Evolutionary conservation across 2,329 filamentous ascomycete genomes (phyloP), one percentile per base, ranked within the genome.

Genomic region (Aspergillus texensis): DNA sequence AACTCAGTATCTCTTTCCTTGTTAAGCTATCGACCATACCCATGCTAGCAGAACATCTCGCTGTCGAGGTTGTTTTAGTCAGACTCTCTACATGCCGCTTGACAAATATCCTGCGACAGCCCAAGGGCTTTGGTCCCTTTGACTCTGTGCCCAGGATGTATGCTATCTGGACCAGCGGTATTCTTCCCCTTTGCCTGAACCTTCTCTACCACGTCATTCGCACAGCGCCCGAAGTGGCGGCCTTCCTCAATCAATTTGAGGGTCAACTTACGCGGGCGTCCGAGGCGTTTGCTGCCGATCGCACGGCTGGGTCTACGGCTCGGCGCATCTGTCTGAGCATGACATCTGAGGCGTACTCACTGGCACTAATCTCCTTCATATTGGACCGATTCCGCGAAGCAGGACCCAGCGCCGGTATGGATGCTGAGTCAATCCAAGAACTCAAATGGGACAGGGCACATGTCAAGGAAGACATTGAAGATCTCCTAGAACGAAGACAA

Each of bases 221-320:
- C 1, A 91, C 92, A 1, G 94, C 93, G 0, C 88, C 90, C 0
- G 95, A 99, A 77, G 88, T 98, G 6, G 87, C 91, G 0, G 89
- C 89, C 62, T 96, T 98, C 74, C 84, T 99, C 32, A 96, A 96
- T 73, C 91, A 93, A 74, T 99, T 97, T 76, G 90, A 92, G 12
- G 86, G 88, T 54, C 89, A 98, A 63, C 84, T 99, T 11, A 79
- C 82, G 48, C 87, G 91, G 34, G 92, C 92, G 14, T 85, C 90
- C 9, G 86, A 88, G 57, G 86, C 91, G 1, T 88, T 98, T 65
- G 89, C 92, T 10, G 71, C 74, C 12, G 72, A 71, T 21, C 77
- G 79, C 41, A 71, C 73, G 11, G 87, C 86, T 16, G 72, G 77
- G 30, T 73, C 77, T 1, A 78, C 82, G n/a, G 78, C 82, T 12